Conservation (phyloP, 208 protist genomes). For the Trypanosoma mega region DNA sequence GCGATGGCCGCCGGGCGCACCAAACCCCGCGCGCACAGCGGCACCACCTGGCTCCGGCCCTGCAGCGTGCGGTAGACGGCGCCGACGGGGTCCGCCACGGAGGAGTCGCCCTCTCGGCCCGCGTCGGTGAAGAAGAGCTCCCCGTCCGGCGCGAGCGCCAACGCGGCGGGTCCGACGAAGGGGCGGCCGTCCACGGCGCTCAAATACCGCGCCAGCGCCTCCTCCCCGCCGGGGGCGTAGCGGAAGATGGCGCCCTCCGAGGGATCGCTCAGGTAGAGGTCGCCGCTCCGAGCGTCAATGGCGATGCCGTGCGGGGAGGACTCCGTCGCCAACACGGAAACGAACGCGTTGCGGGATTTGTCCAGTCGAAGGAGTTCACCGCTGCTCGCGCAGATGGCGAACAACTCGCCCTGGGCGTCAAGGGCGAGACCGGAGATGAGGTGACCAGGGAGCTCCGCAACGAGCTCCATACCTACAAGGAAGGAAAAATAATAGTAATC, state of each 20-base stretch:
- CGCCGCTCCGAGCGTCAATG: conserved; percentile 27
- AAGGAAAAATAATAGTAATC: too few relatives aligned
- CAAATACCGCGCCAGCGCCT: conserved; percentile 26
- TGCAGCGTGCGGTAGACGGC: conserved; percentile 67
- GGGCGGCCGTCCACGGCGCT: conserved; percentile 37
- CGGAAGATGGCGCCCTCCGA: conserved; percentile 31
- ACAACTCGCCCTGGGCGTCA: conserved; percentile 35
- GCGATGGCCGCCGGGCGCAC: conserved; percentile 52
- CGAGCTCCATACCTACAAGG: conserved; percentile 56
- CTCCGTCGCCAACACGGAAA: conserved; percentile 33
- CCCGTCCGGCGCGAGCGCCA: conserved; percentile 39
- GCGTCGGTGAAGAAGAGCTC: conserved; percentile 79
- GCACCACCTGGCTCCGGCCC: conserved; percentile 42
- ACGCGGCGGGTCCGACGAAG: conserved; percentile 48
- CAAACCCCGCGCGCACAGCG: conserved; percentile 52
- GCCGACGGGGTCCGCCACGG: conserved; percentile 44
- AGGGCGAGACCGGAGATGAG: conserved; percentile 37
- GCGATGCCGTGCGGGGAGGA: conserved; percentile 20
- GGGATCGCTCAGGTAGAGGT: conserved; percentile 36
- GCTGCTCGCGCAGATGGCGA: conserved; percentile 45
- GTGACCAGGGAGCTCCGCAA: conserved; percentile 35
- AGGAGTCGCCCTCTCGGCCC: conserved; percentile 58
- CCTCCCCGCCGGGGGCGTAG: background rate
- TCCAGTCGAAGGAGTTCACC: conserved; percentile 47
- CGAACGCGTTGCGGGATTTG: conserved; percentile 12